A percentile compares a stretch with the other conserved stretches of the same genome.
Conservation (phyloP, 169 alveolate species). For the Amoebophrya sp. region DNA sequence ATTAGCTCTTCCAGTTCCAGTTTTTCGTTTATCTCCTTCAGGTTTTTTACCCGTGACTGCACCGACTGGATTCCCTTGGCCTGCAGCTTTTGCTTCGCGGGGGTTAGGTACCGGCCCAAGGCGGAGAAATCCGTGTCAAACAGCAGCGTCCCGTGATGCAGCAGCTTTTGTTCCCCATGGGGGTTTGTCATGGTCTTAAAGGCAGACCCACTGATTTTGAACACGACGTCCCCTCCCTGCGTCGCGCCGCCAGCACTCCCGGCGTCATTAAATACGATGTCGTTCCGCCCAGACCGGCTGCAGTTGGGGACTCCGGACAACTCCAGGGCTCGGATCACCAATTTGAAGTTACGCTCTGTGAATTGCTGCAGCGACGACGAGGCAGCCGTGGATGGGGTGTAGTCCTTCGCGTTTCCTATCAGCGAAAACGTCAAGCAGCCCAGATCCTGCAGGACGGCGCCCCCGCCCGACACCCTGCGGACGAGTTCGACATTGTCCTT, state of each 20-base stretch:
- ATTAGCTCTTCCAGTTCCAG: not conserved
- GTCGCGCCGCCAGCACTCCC: too few species aligned
- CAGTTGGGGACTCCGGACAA: not conserved
- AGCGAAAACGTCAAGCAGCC: not conserved
- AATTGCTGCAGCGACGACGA: not conserved
- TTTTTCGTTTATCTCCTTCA: not conserved
- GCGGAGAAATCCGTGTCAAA: not conserved
- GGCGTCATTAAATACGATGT: not conserved
- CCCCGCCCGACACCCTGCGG: conserved; percentile 5
- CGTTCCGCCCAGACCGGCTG: not conserved
- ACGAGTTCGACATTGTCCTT: not conserved
- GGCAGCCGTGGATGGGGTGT: not conserved
- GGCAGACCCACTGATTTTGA: not conserved
- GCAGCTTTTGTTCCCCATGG: not conserved
- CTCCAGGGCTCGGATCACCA: not conserved
- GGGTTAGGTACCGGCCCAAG: not conserved
- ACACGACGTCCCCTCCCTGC: not conserved
- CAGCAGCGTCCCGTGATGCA: not conserved
- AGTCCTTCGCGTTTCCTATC: not conserved
- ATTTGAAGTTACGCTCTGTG: not conserved
- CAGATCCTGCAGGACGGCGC: conserved; percentile 8
- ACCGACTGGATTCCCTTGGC: not conserved
- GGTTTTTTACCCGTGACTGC: not conserved
- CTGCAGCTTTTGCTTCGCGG: not conserved
- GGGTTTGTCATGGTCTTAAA: not conserved